Base-by-base conservation (phyloP, 768 basidiomycete species). In the Tubosaeta brunneosetosa region DNA sequence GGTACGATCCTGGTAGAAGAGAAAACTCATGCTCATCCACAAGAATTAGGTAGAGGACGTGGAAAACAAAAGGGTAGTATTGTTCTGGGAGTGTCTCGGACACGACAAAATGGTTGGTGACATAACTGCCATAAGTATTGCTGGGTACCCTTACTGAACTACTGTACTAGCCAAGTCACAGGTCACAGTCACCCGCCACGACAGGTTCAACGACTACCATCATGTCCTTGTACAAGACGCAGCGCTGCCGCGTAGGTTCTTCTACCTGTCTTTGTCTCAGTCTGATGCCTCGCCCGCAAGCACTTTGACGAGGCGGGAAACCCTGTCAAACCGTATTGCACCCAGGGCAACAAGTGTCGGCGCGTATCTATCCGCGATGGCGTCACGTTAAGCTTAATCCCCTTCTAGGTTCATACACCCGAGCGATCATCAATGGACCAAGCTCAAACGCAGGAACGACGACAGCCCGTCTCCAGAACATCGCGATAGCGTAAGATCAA, bases 271-370 rank as follows among this genome's bases (percentile, higher is more conserved):
- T 47, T 49, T 55, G 14, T 37, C 29, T 6, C 19, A 27, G 40
- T 50, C 63, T 64, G 51, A 67, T 52, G 29, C n/a, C 42, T 32
- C 42, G 32, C 56, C 44, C 44, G 4, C 33, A 59, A 81, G 80
- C 73, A 82, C 62, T 82, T 76, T 47, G 76, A 79, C 53, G 69
- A 69, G 48, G 60, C 64, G 38, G 81, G 80, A 13, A 65, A 62
- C 22, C 65, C 73, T 3, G 63, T 78, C 44, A 70, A 69, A 50
- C 75, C 76, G 8, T 66, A 65, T 27, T 82, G 80, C 55, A 71
- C 61, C 33, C 74, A 80, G 55, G 80, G 80, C 27, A 68, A 67
- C 40, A 69, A 63, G 34, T 82, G 80, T 64, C 77, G 80, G 81
- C 79, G 57, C 49, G 75, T 67, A 50, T 59, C 46, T 31, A 47